Evolutionary conservation across 1,284 basidiomycete genomes (phyloP).

Genomic region (Ustilago nuda): DNA sequence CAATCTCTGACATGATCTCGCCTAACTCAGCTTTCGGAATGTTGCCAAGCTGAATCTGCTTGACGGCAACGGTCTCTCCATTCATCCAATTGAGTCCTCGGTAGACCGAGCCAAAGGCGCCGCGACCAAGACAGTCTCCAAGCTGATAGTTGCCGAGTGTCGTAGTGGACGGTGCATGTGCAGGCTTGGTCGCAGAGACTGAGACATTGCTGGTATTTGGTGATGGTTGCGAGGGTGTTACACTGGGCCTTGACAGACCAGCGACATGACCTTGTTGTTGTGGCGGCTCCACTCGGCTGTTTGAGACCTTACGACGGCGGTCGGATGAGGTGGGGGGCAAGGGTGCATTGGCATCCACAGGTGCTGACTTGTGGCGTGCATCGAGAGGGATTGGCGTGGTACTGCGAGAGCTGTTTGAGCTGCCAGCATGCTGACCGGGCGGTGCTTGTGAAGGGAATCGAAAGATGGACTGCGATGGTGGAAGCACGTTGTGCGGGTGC

Average conservation of each 20-base stretch:
- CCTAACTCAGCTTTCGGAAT: slow-evolving; percentile 91
- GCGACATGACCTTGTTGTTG: not conserved
- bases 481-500: slow-evolving; percentile 28
- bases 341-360: slow-evolving; percentile 6
- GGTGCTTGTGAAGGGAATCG: slow-evolving; percentile 35
- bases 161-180: slow-evolving; percentile 1
- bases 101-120: slow-evolving; percentile 94
- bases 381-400: slow-evolving; percentile 18
- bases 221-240: not conserved
- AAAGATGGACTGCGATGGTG: slow-evolving; percentile 33
- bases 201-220: not conserved
- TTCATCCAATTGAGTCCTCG: slow-evolving; percentile 94
- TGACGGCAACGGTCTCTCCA: slow-evolving; percentile 73
- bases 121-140: slow-evolving; percentile 91
- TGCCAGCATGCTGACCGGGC: slow-evolving; percentile 2
- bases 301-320: slow-evolving; percentile 4
- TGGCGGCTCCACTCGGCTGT: not conserved
- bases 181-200: not conserved
- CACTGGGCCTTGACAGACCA: slow-evolving; percentile 8
- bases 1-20: slow-evolving; percentile 99
- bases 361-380: slow-evolving; percentile 26
- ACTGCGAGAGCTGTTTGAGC: not conserved
- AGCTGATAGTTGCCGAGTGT: slow-evolving; percentile 70
- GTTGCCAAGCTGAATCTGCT: slow-evolving; percentile 78
- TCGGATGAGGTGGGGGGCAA: slow-evolving; percentile 2